Base-by-base conservation (phyloP, 331 rosid species). In the Dryas integrifolia region DNA sequence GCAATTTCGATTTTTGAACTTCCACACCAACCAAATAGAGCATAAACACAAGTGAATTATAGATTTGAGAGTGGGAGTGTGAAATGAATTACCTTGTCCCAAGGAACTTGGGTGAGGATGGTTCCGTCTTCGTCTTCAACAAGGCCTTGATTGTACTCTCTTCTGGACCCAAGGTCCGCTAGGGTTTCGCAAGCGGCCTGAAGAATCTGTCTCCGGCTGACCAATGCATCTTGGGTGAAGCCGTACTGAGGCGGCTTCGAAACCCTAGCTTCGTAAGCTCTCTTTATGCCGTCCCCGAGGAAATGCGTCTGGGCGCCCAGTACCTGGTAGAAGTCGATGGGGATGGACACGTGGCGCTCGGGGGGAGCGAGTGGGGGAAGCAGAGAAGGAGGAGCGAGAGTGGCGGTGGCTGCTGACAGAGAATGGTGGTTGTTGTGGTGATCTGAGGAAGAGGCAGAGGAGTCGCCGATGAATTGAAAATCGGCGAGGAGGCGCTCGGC, bases 121-220 rank as follows among this genome's bases (percentile, higher is more conserved):
- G 96, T 82, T 45, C 77, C 89, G 10, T 84, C 86, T 9, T 84
- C 86, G 45, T 86, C 96, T 0, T 95, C 96, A 0, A 72, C 52
- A 39, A 95, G 90, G 48, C 88, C 79, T 40, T 79, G 92, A 60
- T 95, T 95, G 85, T 95, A 95, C 71, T 95, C 98, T 70, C 97
- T 50, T 40, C 97, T 79, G 0, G 87, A 89, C 40, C 82, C 76
- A 2, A 90, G 77, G 55, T 87, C 81, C 1, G 90, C 89, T 65
- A 95, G 88, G 92, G 96, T 95, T 89, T 95, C 96, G 30, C 93
- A 95, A 41, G 98, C 97, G 3, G 90, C 97, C 77, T 89, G 95
- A 43, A 95, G 96, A 50, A 95, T 89, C 80, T 86, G 96, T 15
- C 98, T 80, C 44, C 97, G 92, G 82, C 93, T 91, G 41, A 95